Evolutionary conservation across 1,139 yeast species (phyloP), one percentile per base, ranked within the genome.

Genomic region (Geotrichum aggregatum): DNA sequence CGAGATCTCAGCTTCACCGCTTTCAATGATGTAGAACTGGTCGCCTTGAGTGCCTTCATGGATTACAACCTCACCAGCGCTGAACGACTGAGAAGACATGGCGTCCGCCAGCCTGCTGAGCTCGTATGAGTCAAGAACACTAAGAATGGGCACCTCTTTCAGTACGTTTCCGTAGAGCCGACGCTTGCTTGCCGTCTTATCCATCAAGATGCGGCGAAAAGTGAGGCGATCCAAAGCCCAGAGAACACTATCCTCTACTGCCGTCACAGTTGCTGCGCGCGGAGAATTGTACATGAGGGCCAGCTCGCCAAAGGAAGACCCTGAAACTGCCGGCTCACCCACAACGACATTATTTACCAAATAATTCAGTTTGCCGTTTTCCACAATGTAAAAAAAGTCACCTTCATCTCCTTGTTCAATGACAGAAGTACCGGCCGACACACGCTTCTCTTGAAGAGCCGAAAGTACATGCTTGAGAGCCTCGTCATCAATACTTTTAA

Each of bases 271-370:
- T 16, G 98, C 98, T 5, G 98, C 98, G 70, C 98, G 82, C 56
- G 98, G 98, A 18, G 97, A 83, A 70, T 92, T 92, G 73, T 92
- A 92, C 96, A 92, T 89, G 63, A 92, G 78, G 1, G 98, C 98
- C 65, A 92, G 78, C 70, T 92, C 98, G 64, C 98, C 98, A 71
- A 92, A 92, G 45, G 95, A 84, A 4, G 95, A 82, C 3, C 98
- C 97, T 44, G 88, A 82, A 18, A 87, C 84, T 26, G 88, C 79
- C 3, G 42, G 42, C 2, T 86, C 75, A 62, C 81, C 85, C 49
- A 89, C 94, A 63, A 81, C 79, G 50, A 78, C 69, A 48, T 84
- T 89, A 65, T 87, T 81, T 45, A 86, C 91, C 61, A 77, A 78
- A 64, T 83, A 89, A 58, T 87, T 94, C 50, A 92, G 97, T 1